Conservation (phyloP, 2,329 filamentous ascomycete genomes). For the Colletotrichum tabaci region DNA sequence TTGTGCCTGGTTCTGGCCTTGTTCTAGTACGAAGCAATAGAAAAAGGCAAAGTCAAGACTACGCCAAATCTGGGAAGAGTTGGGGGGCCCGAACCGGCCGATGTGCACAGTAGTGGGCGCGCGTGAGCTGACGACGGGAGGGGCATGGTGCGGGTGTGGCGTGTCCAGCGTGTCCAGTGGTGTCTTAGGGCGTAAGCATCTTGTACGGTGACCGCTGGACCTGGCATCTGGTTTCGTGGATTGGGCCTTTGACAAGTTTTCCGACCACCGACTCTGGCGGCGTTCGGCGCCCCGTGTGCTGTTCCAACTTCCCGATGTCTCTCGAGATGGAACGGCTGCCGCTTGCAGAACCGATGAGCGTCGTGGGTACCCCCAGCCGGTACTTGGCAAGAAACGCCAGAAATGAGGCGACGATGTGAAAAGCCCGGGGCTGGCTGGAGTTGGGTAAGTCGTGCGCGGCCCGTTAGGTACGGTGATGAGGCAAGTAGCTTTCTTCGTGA, state of each 20-base stretch:
- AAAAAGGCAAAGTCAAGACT: background rate
- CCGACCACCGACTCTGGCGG: background rate
- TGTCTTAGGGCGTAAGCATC: background rate
- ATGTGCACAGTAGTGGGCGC: conserved; percentile 18
- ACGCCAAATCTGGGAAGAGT: background rate
- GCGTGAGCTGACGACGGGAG: conserved; percentile 40
- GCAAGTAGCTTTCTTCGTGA: conserved; percentile 24
- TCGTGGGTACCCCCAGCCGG: background rate
- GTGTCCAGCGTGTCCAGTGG: conserved; percentile 2
- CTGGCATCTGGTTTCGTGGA: conserved; percentile 22
- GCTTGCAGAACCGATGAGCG: conserved; percentile 27
- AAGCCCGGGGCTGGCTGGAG: background rate
- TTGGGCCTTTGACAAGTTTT: background rate
- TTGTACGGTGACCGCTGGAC: conserved; percentile 25
- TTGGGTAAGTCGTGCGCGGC: too few relatives aligned
- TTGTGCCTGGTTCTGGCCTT: too few relatives aligned
- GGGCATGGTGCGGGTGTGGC: conserved; percentile 31
- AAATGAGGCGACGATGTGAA: conserved; percentile 8
- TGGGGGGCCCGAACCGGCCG: conserved; percentile 16
- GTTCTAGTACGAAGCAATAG: background rate
- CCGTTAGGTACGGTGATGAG: conserved; percentile 11
- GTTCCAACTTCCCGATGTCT: background rate
- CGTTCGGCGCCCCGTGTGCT: background rate
- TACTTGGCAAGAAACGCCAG: conserved; percentile 8
- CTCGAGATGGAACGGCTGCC: conserved; percentile 30